phyloP scores from a whole-genome alignment of 768 basidiomycete species.

The Artomyces pyxidatus region DNA sequence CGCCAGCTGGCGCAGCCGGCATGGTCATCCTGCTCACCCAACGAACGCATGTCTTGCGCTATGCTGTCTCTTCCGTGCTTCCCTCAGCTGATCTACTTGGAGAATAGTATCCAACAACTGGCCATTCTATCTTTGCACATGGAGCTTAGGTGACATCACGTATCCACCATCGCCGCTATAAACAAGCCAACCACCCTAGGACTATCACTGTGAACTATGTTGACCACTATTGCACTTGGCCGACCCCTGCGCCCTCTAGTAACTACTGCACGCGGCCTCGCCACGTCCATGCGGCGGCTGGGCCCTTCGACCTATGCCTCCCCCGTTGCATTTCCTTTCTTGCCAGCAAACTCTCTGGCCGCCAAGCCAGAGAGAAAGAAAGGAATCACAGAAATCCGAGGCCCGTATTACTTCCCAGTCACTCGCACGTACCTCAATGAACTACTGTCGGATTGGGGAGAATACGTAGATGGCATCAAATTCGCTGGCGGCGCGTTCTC shows the following conservation, averaged over 20 bases:
- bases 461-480: constrained; percentile 37
- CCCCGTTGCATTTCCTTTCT: constrained; percentile 20
- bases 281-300: background rate
- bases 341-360: constrained; percentile 25
- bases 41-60: no score
- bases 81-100: no score
- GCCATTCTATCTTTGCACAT: no score
- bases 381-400: constrained; percentile 37
- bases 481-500: constrained; percentile 37
- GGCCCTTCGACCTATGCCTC: background rate
- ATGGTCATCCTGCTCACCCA: no score
- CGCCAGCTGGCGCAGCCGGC: no score
- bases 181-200: no score
- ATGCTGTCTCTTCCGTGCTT: no score
- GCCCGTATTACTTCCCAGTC: constrained; percentile 36
- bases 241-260: background rate
- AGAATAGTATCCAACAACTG: no score
- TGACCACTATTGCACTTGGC: background rate
- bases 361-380: constrained; percentile 26
- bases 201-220: no score
- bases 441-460: constrained; percentile 32
- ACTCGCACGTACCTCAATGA: constrained; percentile 34
- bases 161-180: no score
- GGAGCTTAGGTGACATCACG: no score
- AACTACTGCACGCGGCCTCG: background rate